Conservation (phyloP, 768 basidiomycete species). For the Chlorophyllum brunneum region DNA sequence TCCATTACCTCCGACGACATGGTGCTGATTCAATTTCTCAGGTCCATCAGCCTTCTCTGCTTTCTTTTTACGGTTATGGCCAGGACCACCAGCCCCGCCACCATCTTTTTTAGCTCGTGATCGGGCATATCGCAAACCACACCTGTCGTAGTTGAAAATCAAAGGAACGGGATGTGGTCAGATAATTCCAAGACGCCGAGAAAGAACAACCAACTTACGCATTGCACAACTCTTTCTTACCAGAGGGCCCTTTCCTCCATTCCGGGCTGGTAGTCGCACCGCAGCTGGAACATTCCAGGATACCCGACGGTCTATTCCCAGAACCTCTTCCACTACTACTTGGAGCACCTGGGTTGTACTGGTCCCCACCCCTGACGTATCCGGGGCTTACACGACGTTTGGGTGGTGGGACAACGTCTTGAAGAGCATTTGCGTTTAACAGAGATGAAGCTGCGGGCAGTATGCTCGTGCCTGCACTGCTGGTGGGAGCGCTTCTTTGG, state of each 20-base stretch:
- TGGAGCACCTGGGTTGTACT: slow-evolving; percentile 39
- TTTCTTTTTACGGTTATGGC: slow-evolving; percentile 69
- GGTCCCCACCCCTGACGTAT: slow-evolving; percentile 32
- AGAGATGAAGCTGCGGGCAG: slow-evolving; percentile 21
- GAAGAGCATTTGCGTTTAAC: not conserved
- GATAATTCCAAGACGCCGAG: slow-evolving; percentile 4
- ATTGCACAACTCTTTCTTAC: slow-evolving; percentile 90
- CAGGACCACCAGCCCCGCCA: slow-evolving; percentile 34
- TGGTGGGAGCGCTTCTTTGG: slow-evolving; percentile 21
- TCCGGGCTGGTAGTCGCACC: slow-evolving; percentile 81
- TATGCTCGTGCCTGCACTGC: slow-evolving; percentile 26
- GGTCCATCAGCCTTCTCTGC: slow-evolving; percentile 13
- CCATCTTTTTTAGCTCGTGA: slow-evolving; percentile 89
- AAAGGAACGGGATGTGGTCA: slow-evolving; percentile 6
- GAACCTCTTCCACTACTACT: slow-evolving; percentile 42
- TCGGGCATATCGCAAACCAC: slow-evolving; percentile 82
- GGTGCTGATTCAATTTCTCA: not conserved
- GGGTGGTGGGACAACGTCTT: slow-evolving; percentile 54
- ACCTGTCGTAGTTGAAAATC: slow-evolving; percentile 38
- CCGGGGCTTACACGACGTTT: slow-evolving; percentile 54
- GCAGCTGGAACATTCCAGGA: slow-evolving; percentile 75
- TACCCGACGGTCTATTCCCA: slow-evolving; percentile 64
- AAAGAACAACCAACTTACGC: slow-evolving; percentile 66
- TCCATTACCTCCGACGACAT: slow-evolving; percentile 6
- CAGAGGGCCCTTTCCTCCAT: slow-evolving; percentile 89